These are phyloP conservation scores for Talaromyces thailandensis DNA, from an alignment of 495 filamentous ascomycete species.

Conservation along the genomic window DNA sequence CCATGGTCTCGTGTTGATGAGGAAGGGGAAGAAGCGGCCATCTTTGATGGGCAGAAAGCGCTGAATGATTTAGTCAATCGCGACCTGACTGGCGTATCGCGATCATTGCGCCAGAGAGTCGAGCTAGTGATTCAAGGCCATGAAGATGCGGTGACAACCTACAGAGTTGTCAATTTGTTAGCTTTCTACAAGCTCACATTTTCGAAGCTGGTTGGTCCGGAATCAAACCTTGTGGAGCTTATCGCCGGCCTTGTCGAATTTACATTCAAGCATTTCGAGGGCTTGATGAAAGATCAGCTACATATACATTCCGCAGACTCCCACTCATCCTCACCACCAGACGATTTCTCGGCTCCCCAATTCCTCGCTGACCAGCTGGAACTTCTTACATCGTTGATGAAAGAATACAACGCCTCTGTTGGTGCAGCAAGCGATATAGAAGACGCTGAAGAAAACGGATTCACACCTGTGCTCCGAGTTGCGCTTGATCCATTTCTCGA, in stretches of 20 bases:
- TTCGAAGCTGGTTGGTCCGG: constrained; percentile 60
- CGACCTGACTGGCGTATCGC: constrained; percentile 68
- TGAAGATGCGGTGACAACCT: constrained; percentile 80
- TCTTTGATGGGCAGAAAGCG: constrained; percentile 76
- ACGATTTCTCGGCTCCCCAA: constrained; percentile 67
- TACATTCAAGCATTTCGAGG: constrained; percentile 75
- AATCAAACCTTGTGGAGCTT: constrained; percentile 61
- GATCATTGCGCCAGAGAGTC: constrained; percentile 69
- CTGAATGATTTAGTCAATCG: constrained; percentile 84
- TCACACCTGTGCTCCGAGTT: constrained; percentile 68
- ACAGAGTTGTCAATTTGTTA: constrained; percentile 81
- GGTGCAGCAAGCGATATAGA: constrained; percentile 44
- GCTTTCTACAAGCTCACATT: constrained; percentile 86
- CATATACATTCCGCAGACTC: constrained; percentile 62
- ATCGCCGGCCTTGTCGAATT: constrained; percentile 61
- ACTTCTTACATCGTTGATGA: constrained; percentile 64
- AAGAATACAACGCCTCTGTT: constrained; percentile 75
- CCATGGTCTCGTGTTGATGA: constrained; percentile 63
- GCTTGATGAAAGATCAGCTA: constrained; percentile 68
- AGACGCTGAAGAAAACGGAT: constrained; percentile 39
- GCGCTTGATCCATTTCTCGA: constrained; percentile 81
- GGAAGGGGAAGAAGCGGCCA: constrained; percentile 43
- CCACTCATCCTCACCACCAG: constrained; percentile 37
- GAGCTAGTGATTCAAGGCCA: constrained; percentile 89
- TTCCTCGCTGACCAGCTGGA: constrained; percentile 78